Conservation (phyloP, 2,329 filamentous ascomycete species). For the Xylaria hypoxylon region DNA sequence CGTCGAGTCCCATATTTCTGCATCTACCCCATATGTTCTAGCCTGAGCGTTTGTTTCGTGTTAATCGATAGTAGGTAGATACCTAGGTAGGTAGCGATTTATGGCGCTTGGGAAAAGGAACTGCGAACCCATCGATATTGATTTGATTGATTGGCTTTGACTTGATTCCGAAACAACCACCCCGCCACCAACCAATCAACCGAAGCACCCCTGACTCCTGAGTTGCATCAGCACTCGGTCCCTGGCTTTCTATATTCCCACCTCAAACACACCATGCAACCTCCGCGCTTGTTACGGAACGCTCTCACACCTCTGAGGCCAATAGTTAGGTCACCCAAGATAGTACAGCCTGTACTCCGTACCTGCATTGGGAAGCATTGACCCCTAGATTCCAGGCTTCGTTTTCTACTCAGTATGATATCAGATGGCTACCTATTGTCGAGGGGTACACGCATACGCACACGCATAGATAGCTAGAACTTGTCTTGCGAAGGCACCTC, state of each 20-base stretch:
- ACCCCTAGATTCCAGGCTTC: neutral
- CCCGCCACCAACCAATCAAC: slow-evolving; percentile 16
- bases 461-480: neutral
- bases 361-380: slow-evolving; percentile 25
- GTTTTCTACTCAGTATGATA: neutral
- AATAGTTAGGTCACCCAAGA: neutral
- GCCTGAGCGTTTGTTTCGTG: no score
- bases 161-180: slow-evolving; percentile 26
- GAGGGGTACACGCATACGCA: neutral
- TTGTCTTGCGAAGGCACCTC: neutral
- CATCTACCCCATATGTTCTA: no score
- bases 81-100: no score
- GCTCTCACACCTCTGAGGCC: slow-evolving; percentile 1
- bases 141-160: slow-evolving; percentile 5
- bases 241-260: neutral
- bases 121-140: neutral
- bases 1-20: no score
- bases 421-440: neutral
- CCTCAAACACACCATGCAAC: slow-evolving; percentile 35
- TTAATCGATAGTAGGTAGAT: no score
- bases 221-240: no score
- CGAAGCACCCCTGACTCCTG: slow-evolving; percentile 2
- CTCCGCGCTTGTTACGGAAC: slow-evolving; percentile 28
- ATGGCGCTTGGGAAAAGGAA: no score
- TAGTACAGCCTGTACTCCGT: neutral